Evolutionary conservation across 768 basidiomycete species (phyloP).

Genomic region (Multifurca ochricompacta): DNA sequence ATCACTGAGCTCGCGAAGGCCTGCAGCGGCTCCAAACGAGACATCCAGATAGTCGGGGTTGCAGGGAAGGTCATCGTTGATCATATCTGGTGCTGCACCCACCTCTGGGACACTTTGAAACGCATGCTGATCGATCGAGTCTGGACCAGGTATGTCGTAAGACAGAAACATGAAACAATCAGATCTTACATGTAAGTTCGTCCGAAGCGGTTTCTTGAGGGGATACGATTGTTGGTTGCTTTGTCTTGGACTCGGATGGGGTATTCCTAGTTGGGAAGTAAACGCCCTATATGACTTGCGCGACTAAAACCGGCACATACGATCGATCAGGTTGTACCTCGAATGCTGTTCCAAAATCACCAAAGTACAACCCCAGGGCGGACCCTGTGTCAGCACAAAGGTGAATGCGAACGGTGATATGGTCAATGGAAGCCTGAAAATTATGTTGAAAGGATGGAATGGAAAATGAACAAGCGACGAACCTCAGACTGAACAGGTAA

Average conservation of each 20-base stretch:
- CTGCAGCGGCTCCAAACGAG: conserved; percentile 72
- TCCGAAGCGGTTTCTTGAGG: conserved; percentile 5
- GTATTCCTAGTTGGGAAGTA: background rate
- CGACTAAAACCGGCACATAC: conserved; percentile 16
- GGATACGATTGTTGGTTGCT: conserved; percentile 12
- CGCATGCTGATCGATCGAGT: conserved; percentile 75
- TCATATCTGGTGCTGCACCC: conserved; percentile 77
- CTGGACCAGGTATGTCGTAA: conserved; percentile 29
- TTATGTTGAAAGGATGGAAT: background rate
- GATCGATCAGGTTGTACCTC: conserved; percentile 26
- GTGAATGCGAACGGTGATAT: conserved; percentile 48
- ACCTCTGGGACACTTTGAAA: conserved; percentile 71
- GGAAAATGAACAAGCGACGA: background rate
- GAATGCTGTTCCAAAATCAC: conserved; percentile 42
- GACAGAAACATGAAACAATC: background rate
- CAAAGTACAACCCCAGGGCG: conserved; percentile 48
- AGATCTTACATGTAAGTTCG: conserved; percentile 26
- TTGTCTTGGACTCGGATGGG: background rate
- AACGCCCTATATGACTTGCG: background rate
- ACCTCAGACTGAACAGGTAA: conserved; percentile 5
- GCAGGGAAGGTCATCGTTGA: conserved; percentile 83
- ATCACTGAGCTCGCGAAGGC: conserved; percentile 61
- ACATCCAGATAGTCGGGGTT: conserved; percentile 84
- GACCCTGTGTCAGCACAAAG: conserved; percentile 73
- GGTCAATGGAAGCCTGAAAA: conserved; percentile 48